Conservation (phyloP, 306 rosid species). For the Ceratonia siliqua region DNA sequence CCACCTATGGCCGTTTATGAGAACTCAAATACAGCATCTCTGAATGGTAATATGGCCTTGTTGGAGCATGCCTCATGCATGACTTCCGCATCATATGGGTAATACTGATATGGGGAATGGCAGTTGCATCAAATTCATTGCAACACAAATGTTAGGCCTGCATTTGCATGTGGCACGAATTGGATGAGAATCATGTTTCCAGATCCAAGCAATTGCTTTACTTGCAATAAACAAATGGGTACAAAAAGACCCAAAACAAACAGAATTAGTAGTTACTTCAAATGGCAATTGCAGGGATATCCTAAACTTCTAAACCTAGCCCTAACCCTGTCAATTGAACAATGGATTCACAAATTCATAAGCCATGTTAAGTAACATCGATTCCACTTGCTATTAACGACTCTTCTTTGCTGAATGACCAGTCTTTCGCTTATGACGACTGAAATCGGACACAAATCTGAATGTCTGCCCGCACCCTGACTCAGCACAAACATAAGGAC, state of each 20-base stretch:
- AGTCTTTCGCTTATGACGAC: conserved; percentile 98
- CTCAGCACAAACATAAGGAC: conserved; percentile 88
- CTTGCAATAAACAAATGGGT: conserved; percentile 64
- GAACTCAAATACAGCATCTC: neutral
- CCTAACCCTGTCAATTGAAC: conserved; percentile 64
- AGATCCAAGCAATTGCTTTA: conserved; percentile 75
- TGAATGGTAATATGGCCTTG: neutral
- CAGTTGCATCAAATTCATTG: neutral
- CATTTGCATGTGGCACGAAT: conserved; percentile 41
- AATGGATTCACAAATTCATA: conserved; percentile 50
- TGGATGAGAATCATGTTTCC: conserved; percentile 45
- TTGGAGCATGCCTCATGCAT: conserved; percentile 7
- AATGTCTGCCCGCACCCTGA: conserved; percentile 92
- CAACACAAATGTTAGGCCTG: conserved; percentile 30
- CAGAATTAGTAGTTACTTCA: conserved; percentile 62
- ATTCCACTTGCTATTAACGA: conserved; percentile 44
- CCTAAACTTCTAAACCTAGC: conserved; percentile 71
- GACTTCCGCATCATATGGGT: neutral
- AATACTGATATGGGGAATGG: neutral
- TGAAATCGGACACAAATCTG: conserved; percentile 96
- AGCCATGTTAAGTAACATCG: conserved; percentile 52
- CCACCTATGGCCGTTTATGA: neutral
- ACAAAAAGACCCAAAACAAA: conserved; percentile 57
- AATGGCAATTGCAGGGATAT: conserved; percentile 67
- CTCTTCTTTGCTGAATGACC: conserved; percentile 84